Evolutionary conservation across 73 alveolate genomes (phyloP).

Genomic region (Effrenium voratum): DNA sequence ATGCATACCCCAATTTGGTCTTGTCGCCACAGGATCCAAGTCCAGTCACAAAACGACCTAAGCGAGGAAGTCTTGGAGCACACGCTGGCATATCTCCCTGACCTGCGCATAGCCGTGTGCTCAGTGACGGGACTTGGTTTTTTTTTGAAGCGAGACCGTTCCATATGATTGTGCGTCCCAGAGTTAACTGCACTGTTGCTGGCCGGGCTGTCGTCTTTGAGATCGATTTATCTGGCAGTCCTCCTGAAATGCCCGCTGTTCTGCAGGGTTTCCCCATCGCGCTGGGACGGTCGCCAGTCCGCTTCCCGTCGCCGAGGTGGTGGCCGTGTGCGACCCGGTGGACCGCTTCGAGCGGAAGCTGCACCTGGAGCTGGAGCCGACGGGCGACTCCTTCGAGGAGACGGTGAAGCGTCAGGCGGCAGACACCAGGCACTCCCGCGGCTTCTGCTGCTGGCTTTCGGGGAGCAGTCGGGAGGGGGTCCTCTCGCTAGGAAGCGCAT

Average conservation of each 20-base stretch:
- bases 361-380: conserved; percentile 43
- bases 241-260: no score
- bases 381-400: not conserved
- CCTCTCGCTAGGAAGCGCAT: no score
- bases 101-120: conserved; percentile 37
- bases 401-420: not conserved
- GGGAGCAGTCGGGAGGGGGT: no score
- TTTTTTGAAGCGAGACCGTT: not conserved
- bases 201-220: no score
- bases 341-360: conserved; percentile 89
- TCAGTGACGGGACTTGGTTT: not conserved
- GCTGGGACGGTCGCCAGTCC: not conserved
- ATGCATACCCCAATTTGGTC: not conserved
- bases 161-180: no score
- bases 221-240: no score
- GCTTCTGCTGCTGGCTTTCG: no score
- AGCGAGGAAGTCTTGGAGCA: conserved; percentile 63
- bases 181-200: no score
- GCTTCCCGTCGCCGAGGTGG: conserved; percentile 14
- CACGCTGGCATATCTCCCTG: conserved; percentile 11
- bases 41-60: not conserved
- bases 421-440: not conserved
- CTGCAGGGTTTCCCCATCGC: not conserved
- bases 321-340: conserved; percentile 78
- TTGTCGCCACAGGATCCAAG: not conserved